Evolutionary conservation across 1,139 yeast genomes (phyloP).

Genomic region (Lodderomyces oxycetoniae): DNA sequence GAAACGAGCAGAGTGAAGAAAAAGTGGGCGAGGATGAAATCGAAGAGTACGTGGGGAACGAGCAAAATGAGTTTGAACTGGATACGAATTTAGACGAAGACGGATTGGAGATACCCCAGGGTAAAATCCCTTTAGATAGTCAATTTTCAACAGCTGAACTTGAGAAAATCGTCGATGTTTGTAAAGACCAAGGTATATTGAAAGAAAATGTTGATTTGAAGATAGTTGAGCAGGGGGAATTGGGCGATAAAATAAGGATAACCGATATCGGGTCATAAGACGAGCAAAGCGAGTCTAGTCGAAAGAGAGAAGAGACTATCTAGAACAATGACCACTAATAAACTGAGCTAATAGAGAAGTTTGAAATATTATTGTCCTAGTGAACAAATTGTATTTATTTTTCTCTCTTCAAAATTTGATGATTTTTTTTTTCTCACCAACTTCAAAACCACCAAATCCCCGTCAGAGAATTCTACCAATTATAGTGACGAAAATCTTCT

Average conservation of each 20-base stretch:
- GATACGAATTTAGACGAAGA: slow-evolving; percentile 24
- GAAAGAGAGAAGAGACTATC: neutral
- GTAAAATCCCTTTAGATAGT: slow-evolving; percentile 39
- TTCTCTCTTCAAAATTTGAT: no score
- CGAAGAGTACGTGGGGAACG: no score
- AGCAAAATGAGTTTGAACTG: neutral
- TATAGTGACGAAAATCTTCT: neutral
- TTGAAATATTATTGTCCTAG: no score
- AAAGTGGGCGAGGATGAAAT: slow-evolving; percentile 1
- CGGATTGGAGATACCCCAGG: slow-evolving; percentile 36
- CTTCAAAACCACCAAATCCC: no score
- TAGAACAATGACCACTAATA: no score
- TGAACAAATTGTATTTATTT: no score
- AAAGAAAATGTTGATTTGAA: slow-evolving; percentile 24
- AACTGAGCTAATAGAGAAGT: no score
- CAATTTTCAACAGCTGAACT: slow-evolving; percentile 37
- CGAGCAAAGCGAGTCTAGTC: neutral
- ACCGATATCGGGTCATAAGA: slow-evolving; percentile 5
- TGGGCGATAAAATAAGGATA: slow-evolving; percentile 15
- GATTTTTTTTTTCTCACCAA: no score
- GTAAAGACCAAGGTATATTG: slow-evolving; percentile 30
- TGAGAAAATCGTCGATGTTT: slow-evolving; percentile 26
- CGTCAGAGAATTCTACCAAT: neutral
- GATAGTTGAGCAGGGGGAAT: slow-evolving; percentile 21
- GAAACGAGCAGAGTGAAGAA: slow-evolving; percentile 2